These are phyloP conservation scores for Cryphonectria parasitica DNA, from an alignment of 2,329 filamentous ascomycete genomes.

Conservation along the genomic window DNA sequence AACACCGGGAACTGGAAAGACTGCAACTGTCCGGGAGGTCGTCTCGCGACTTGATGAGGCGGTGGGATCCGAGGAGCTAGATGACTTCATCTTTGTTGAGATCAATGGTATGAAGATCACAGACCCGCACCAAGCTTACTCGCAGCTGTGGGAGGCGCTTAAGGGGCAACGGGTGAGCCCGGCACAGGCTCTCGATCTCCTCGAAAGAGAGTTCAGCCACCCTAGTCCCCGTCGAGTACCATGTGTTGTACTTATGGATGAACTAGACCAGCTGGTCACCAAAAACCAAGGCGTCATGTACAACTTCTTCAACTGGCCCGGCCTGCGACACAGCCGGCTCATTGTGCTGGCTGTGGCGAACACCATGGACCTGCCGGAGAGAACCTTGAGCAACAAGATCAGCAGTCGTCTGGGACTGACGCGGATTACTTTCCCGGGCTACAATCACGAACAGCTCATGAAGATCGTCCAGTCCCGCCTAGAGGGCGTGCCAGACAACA, in stretches of 20 bases:
- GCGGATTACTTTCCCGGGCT: conserved; percentile 94
- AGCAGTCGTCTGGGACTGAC: conserved; percentile 87
- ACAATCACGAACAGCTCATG: conserved; percentile 97
- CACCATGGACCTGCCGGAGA: conserved; percentile 96
- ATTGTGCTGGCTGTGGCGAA: conserved; percentile 98
- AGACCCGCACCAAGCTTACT: conserved; percentile 95
- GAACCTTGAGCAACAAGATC: conserved; percentile 97
- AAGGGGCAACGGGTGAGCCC: conserved; percentile 92
- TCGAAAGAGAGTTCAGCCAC: conserved; percentile 90
- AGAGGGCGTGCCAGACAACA: conserved; percentile 81
- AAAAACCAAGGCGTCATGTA: conserved; percentile 99
- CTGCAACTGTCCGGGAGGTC: conserved; percentile 94
- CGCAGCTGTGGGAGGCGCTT: conserved; percentile 92
- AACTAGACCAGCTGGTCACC: conserved; percentile 95
- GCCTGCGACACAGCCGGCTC: conserved; percentile 83
- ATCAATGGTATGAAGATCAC: conserved; percentile 99
- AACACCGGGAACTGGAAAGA: conserved; percentile 97
- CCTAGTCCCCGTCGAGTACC: conserved; percentile 90
- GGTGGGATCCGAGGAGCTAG: conserved; percentile 86
- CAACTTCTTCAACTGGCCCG: conserved; percentile 99
- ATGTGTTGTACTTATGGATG: conserved; percentile 97
- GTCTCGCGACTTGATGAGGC: conserved; percentile 86
- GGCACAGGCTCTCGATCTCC: conserved; percentile 84
- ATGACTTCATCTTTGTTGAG: conserved; percentile 98
- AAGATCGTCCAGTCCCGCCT: conserved; percentile 95